Percentiles rank a stretch among this genome's conserved stretches.
Evolutionary conservation across 768 basidiomycete genomes (phyloP).

Genomic region (Xerocomus spinulosus): DNA sequence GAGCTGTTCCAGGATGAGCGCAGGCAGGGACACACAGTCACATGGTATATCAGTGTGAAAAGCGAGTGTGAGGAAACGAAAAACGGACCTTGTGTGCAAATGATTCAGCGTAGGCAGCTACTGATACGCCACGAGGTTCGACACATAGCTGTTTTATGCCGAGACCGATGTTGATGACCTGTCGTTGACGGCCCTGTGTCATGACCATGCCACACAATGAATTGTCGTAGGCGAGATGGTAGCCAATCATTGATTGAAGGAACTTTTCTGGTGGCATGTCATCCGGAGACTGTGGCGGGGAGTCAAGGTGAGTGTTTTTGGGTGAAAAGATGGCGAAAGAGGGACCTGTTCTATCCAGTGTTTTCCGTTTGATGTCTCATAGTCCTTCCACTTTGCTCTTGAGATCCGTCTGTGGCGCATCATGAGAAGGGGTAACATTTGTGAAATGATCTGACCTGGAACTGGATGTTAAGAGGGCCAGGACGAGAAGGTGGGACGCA

Average conservation of each 20-base stretch:
- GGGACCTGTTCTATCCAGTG: conserved; percentile 79
- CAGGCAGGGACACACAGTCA: neutral
- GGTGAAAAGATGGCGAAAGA: conserved; percentile 2
- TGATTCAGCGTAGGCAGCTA: conserved; percentile 66
- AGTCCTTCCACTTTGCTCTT: conserved; percentile 68
- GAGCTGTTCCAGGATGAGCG: conserved; percentile 29
- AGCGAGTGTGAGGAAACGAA: neutral
- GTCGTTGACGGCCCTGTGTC: conserved; percentile 70
- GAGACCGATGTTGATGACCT: conserved; percentile 80
- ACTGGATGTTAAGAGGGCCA: neutral
- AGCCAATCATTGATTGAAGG: conserved; percentile 73
- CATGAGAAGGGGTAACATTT: conserved; percentile 78
- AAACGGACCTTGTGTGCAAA: conserved; percentile 65
- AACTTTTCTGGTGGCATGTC: conserved; percentile 61
- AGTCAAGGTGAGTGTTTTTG: neutral
- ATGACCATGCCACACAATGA: conserved; percentile 81
- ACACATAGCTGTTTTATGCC: conserved; percentile 66
- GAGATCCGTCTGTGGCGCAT: conserved; percentile 82
- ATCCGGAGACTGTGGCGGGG: conserved; percentile 42
- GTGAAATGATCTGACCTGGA: conserved; percentile 64
- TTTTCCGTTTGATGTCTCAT: conserved; percentile 56
- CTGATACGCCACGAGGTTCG: conserved; percentile 54
- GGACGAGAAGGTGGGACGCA: conserved; percentile 38
- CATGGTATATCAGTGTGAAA: neutral
- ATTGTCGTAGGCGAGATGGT: conserved; percentile 64